These are phyloP conservation scores for Cladosporium phlei DNA, from an alignment of 2,329 filamentous ascomycete genomes.

Conservation along the genomic window DNA sequence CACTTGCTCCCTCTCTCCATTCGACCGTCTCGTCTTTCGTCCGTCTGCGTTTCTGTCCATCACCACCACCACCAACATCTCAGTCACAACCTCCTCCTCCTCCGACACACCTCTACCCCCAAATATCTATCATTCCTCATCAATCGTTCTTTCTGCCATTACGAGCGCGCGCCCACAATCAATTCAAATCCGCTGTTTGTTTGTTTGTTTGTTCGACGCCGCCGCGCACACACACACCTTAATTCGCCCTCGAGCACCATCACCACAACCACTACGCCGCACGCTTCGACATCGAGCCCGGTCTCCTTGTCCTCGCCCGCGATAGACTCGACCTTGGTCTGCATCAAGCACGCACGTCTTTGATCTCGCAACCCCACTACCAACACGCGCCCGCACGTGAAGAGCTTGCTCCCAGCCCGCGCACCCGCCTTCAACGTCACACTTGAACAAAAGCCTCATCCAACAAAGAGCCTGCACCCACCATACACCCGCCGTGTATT, in stretches of 20 bases:
- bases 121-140: no score
- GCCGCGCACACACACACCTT: slow-evolving; percentile 1
- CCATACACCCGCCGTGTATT: slow-evolving; percentile 11
- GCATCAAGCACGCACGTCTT: no score
- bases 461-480: slow-evolving; percentile 10
- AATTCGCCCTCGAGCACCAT: slow-evolving; percentile 10
- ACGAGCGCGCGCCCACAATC: no score
- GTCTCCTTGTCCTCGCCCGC: slow-evolving; percentile 7
- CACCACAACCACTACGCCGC: background rate
- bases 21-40: background rate
- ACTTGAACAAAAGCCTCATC: background rate
- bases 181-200: background rate
- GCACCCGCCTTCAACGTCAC: background rate
- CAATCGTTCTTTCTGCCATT: no score
- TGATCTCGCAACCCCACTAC: background rate
- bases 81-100: no score
- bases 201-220: background rate
- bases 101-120: no score
- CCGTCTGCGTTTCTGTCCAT: no score
- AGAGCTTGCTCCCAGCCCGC: slow-evolving; percentile 11
- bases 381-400: slow-evolving; percentile 5
- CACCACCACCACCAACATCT: no score
- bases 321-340: background rate
- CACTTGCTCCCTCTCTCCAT: no score
- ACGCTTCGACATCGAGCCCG: slow-evolving; percentile 7